phyloP scores from a whole-genome alignment of 2,329 filamentous ascomycete species.

The Cordyceps fumosorosea region DNA sequence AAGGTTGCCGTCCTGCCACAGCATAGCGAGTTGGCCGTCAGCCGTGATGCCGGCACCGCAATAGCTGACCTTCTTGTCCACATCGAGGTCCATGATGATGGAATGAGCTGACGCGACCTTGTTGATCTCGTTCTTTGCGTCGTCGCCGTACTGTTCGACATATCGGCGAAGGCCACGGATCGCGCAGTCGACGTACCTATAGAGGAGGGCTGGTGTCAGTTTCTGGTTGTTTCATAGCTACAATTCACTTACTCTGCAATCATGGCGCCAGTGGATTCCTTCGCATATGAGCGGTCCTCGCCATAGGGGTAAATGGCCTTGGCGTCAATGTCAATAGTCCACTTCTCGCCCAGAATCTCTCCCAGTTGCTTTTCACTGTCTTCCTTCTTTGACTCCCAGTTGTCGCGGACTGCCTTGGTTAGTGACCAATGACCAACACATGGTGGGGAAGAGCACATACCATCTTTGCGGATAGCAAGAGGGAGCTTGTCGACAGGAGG shows the following conservation, averaged over 20 bases:
- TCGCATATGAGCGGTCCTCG: slow-evolving; percentile 32
- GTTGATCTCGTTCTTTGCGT: slow-evolving; percentile 41
- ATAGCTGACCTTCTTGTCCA: slow-evolving; percentile 34
- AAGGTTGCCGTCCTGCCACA: slow-evolving; percentile 37
- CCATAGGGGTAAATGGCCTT: slow-evolving; percentile 42
- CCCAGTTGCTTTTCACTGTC: slow-evolving; percentile 39
- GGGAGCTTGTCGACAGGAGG: slow-evolving; percentile 44
- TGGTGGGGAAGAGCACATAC: slow-evolving; percentile 25
- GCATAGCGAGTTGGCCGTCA: slow-evolving; percentile 40
- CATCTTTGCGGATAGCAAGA: slow-evolving; percentile 45
- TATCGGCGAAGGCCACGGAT: slow-evolving; percentile 35
- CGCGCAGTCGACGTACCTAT: slow-evolving; percentile 39
- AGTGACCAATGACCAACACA: background rate
- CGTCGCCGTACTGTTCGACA: slow-evolving; percentile 29
- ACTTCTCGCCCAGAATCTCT: slow-evolving; percentile 37
- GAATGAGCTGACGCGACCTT: slow-evolving; percentile 35
- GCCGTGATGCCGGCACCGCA: slow-evolving; percentile 35
- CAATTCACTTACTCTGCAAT: slow-evolving; percentile 32
- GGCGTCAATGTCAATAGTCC: slow-evolving; percentile 44
- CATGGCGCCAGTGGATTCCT: slow-evolving; percentile 36
- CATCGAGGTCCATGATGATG: slow-evolving; percentile 41
- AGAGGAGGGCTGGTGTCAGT: background rate
- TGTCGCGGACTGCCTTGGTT: slow-evolving; percentile 39
- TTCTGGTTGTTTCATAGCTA: background rate
- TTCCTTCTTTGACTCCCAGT: slow-evolving; percentile 41